Percentiles rank a stretch among this genome's conserved stretches.
These are phyloP conservation scores for Lasiodiplodia gonubiensis DNA, from an alignment of 2,329 filamentous ascomycete species.

Conservation along the genomic window DNA sequence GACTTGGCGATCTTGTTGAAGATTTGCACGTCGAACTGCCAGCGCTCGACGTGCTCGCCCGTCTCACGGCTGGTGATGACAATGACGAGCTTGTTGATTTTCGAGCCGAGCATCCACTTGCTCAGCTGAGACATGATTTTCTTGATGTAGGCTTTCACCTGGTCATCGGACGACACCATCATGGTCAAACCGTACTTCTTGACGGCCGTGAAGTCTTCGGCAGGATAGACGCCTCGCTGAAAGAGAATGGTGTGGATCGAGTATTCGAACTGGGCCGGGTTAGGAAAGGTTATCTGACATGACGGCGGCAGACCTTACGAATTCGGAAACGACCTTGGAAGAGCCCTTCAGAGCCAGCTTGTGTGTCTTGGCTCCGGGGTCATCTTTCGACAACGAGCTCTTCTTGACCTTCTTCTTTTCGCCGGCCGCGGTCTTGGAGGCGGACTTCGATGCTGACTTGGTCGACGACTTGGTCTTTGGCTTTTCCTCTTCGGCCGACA, in stretches of 20 bases:
- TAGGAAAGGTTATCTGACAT: constrained; percentile 10
- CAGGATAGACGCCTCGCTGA: constrained; percentile 82
- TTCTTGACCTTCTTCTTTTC: constrained; percentile 29
- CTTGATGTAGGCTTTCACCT: constrained; percentile 98
- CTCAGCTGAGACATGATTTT: constrained; percentile 98
- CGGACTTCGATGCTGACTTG: constrained; percentile 30
- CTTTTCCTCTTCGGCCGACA: constrained; percentile 24
- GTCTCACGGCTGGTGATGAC: constrained; percentile 98
- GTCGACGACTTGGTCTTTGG: constrained; percentile 26
- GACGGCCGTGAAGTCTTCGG: constrained; percentile 94
- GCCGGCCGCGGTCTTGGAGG: constrained; percentile 24
- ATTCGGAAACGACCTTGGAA: constrained; percentile 90
- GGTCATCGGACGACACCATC: constrained; percentile 94
- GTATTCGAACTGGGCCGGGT: constrained; percentile 78
- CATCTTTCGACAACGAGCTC: constrained; percentile 51
- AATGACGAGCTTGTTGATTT: constrained; percentile 95
- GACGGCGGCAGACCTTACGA: constrained; percentile 65
- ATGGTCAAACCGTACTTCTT: constrained; percentile 99
- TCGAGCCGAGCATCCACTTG: constrained; percentile 96
- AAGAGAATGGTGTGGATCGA: constrained; percentile 98
- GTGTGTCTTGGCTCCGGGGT: constrained; percentile 82
- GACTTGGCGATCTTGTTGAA: constrained; percentile 27
- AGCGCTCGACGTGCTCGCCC: constrained; percentile 92
- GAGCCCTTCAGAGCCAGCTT: constrained; percentile 89
- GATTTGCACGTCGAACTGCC: constrained; percentile 86